Evolutionary conservation across 352 stramenopile genomes (phyloP).

Genomic region (Thalassiosira mediterranea): DNA sequence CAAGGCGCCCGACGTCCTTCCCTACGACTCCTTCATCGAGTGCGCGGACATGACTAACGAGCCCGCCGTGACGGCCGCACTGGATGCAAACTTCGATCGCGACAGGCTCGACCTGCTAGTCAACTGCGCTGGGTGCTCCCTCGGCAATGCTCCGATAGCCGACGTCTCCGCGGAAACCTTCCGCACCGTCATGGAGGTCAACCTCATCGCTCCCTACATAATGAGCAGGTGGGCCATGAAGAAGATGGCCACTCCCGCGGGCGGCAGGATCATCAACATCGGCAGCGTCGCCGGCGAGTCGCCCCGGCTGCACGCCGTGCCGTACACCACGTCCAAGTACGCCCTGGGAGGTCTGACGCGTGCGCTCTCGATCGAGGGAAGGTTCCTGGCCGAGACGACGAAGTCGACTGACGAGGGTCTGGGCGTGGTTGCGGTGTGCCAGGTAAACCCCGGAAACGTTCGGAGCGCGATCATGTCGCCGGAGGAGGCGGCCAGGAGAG

Average conservation of each 20-base stretch:
- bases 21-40: conserved; percentile 47
- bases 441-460: conserved; percentile 81
- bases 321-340: conserved; percentile 80
- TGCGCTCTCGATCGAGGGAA: conserved; percentile 73
- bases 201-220: conserved; percentile 74
- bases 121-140: conserved; percentile 79
- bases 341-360: conserved; percentile 71
- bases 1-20: conserved; percentile 8
- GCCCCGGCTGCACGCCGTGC: conserved; percentile 65
- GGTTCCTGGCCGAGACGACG: conserved; percentile 41
- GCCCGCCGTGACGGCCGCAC: conserved; percentile 25
- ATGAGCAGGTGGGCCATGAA: conserved; percentile 70
- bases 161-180: conserved; percentile 61
- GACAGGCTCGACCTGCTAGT: conserved; percentile 76
- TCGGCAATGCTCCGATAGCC: conserved; percentile 51
- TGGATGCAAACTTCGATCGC: conserved; percentile 38
- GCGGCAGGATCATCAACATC: conserved; percentile 82
- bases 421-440: conserved; percentile 60
- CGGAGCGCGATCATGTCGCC: conserved; percentile 53
- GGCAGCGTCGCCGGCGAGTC: conserved; percentile 69
- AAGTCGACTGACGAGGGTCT: conserved; percentile 20
- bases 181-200: conserved; percentile 69
- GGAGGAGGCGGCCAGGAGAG: conserved; percentile 42
- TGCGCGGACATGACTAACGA: conserved; percentile 39
- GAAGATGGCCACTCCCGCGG: conserved; percentile 57